Conservation (phyloP, 1,284 basidiomycete genomes). For the Sporisorium graminicola region DNA sequence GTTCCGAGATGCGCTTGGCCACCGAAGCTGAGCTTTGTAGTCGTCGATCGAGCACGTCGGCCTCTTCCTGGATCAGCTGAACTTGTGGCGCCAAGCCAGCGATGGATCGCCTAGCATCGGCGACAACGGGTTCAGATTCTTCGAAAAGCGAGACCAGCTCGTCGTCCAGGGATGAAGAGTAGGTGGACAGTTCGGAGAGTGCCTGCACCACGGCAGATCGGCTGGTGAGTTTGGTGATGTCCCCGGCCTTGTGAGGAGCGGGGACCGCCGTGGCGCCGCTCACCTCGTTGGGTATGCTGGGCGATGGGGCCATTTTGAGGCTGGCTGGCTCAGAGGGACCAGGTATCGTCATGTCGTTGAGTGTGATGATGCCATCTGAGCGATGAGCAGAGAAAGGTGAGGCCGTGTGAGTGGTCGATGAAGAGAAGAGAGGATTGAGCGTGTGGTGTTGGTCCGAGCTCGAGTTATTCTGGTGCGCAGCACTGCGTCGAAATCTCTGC, state of each 20-base stretch:
- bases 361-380: conserved; percentile 5
- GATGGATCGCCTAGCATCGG: conserved; percentile 36
- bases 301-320: conserved; percentile 6
- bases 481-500: not conserved
- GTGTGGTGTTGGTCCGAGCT: conserved; percentile 38
- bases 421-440: not conserved
- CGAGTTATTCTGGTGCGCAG: not conserved
- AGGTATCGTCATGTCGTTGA: conserved; percentile 18
- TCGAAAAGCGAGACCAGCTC: conserved; percentile 82
- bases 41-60: conserved; percentile 74
- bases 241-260: conserved; percentile 16
- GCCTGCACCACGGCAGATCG: conserved; percentile 58
- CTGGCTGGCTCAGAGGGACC: conserved; percentile 10
- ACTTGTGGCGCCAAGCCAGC: conserved; percentile 77
- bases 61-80: conserved; percentile 76
- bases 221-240: conserved; percentile 46
- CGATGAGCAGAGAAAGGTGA: not conserved
- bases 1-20: conserved; percentile 88
- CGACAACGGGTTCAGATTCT: conserved; percentile 68
- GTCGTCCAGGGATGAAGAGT: conserved; percentile 81
- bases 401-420: not conserved
- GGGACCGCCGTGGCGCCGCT: not conserved
- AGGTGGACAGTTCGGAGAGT: conserved; percentile 77
- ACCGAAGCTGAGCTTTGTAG: conserved; percentile 82
- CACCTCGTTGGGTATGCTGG: conserved; percentile 5